Evolutionary conservation across 768 basidiomycete genomes (phyloP).

Genomic region (Suillus cothurnatus): DNA sequence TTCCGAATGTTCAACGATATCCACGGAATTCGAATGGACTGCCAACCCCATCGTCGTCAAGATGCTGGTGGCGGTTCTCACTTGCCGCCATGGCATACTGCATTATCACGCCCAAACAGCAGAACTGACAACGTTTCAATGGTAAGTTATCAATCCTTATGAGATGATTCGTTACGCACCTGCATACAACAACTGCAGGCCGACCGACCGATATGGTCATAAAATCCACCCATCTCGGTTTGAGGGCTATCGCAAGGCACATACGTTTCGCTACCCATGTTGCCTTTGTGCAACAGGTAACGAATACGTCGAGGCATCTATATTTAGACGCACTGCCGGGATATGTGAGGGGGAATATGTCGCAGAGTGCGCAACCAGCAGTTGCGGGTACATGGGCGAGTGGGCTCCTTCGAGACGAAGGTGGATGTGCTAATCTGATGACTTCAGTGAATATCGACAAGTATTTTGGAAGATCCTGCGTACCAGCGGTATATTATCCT

Average conservation of each 20-base stretch:
- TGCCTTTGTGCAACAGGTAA: neutral
- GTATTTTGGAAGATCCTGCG: neutral
- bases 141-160: neutral
- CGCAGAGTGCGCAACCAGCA: neutral
- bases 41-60: neutral
- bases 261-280: neutral
- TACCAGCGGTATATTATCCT: neutral
- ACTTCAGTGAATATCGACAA: neutral
- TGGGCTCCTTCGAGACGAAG: neutral
- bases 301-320: neutral
- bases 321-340: neutral
- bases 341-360: neutral
- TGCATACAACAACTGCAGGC: neutral
- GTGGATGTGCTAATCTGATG: neutral
- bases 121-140: neutral
- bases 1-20: neutral
- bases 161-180: neutral
- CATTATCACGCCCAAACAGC: neutral
- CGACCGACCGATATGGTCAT: neutral
- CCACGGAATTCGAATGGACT: neutral
- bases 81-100: neutral
- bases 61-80: neutral
- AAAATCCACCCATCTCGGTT: neutral
- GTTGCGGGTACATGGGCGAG: neutral
- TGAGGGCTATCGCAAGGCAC: neutral